Conservation (phyloP, 768 basidiomycete species). For the Agrocybe pediades region DNA sequence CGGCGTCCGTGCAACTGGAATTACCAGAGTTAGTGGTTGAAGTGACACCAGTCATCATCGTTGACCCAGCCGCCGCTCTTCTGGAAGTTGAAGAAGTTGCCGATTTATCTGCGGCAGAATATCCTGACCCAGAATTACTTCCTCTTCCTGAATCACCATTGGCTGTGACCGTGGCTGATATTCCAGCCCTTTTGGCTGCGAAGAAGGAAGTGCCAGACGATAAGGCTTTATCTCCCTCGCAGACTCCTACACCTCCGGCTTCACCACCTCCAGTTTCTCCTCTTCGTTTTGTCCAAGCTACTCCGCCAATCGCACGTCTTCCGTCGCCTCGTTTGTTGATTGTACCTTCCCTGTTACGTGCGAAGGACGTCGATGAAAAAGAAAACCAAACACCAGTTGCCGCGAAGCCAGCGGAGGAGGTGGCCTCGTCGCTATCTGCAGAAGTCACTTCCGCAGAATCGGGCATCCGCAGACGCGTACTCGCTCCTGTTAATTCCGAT, state of each 20-base stretch:
- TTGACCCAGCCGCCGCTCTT: too few species aligned
- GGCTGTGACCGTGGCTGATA: background rate
- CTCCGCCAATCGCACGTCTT: background rate
- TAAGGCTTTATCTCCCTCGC: constrained; percentile 14
- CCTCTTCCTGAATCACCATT: constrained; percentile 32
- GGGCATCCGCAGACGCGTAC: background rate
- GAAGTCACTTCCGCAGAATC: background rate
- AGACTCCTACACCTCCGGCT: constrained; percentile 47
- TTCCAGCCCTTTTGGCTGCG: background rate
- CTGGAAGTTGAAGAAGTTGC: background rate
- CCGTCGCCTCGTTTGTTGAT: constrained; percentile 6
- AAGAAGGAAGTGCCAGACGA: constrained; percentile 1
- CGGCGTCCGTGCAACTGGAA: background rate
- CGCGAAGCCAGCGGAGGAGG: background rate
- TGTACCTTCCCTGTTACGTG: background rate
- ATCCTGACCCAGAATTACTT: constrained; percentile 44
- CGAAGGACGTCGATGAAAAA: constrained; percentile 10
- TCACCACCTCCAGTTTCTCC: constrained; percentile 34
- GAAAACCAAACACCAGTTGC: constrained; percentile 10
- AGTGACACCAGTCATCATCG: background rate
- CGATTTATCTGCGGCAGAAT: constrained; percentile 7
- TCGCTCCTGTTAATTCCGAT: background rate
- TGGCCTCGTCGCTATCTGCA: background rate
- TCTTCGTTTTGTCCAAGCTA: background rate
- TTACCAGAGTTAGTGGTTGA: background rate